Conservation (phyloP, 2,329 filamentous ascomycete species). For the Fusarium foetens region DNA sequence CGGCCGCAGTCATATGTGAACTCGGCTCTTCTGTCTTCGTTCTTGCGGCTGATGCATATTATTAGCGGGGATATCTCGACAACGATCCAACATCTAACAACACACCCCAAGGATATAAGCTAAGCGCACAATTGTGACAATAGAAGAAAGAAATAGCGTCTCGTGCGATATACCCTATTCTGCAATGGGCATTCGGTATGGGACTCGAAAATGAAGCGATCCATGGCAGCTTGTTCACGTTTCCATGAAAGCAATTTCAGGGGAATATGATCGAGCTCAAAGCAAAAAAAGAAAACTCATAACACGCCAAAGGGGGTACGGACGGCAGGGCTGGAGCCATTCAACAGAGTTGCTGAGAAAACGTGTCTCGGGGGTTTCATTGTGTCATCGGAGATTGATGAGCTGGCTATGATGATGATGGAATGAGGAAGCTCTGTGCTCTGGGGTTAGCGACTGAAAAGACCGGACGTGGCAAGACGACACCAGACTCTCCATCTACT, state of each 20-base stretch:
- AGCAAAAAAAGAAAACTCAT: neutral
- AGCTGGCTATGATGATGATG: constrained; percentile 39
- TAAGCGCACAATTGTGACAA: constrained; percentile 10
- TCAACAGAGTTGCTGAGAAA: constrained; percentile 28
- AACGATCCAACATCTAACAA: constrained; percentile 14
- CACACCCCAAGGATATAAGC: constrained; percentile 23
- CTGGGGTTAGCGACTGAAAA: constrained; percentile 33
- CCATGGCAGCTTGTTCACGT: neutral
- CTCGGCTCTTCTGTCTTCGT: neutral
- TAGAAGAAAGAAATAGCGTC: neutral
- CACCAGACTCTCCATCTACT: constrained; percentile 26
- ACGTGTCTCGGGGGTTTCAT: constrained; percentile 33
- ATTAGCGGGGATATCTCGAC: constrained; percentile 3
- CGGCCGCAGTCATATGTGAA: constrained; percentile 13
- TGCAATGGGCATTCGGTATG: neutral
- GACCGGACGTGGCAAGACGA: constrained; percentile 30
- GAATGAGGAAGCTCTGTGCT: constrained; percentile 27
- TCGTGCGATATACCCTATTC: neutral
- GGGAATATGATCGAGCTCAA: constrained; percentile 4
- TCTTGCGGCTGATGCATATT: constrained; percentile 9
- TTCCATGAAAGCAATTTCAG: neutral
- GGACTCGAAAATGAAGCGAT: neutral
- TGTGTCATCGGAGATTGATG: constrained; percentile 37
- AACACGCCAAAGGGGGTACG: neutral
- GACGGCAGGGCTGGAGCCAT: constrained; percentile 20